Percentiles rank a stretch among this genome's conserved stretches.
Conservation (phyloP, 192 early-diverging fungal genomes). For the Linnemannia zychae region DNA sequence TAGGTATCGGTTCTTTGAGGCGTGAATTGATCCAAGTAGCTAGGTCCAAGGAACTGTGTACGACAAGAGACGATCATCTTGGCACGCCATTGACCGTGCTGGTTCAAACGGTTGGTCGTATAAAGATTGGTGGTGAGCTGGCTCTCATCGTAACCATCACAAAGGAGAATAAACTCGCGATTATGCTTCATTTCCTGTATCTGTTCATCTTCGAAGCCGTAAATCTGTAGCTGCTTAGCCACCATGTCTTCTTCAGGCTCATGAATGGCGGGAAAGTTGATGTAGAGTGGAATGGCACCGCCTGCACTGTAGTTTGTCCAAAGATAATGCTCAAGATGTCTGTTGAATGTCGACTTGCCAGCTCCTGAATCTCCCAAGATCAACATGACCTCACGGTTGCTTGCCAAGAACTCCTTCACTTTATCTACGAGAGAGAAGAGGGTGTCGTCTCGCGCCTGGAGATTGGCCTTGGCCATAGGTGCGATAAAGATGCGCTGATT, state of each 20-base stretch:
- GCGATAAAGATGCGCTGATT: background rate
- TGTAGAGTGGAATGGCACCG: background rate
- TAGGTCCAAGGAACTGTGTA: background rate
- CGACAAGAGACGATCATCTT: background rate
- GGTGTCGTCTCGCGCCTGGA: background rate
- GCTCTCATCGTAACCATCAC: constrained; percentile 8
- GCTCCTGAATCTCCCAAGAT: background rate
- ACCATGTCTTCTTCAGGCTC: background rate
- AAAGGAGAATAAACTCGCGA: background rate
- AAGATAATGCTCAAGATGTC: background rate
- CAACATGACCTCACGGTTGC: background rate
- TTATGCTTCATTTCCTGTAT: background rate
- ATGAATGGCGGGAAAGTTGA: background rate
- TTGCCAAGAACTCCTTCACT: background rate
- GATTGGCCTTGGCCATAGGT: no score
- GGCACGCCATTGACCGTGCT: background rate
- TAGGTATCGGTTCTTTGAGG: background rate
- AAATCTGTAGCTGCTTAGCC: background rate
- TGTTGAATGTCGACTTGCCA: constrained; percentile 4
- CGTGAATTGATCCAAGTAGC: background rate
- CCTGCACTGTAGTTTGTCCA: background rate
- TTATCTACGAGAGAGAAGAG: background rate
- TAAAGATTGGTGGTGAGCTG: background rate
- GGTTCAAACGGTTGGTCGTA: background rate
- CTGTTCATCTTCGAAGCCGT: background rate